A percentile compares a stretch with the other conserved stretches of the same genome.
Conservation (phyloP, 495 filamentous ascomycete genomes). For the Penicillium samsonianum region DNA sequence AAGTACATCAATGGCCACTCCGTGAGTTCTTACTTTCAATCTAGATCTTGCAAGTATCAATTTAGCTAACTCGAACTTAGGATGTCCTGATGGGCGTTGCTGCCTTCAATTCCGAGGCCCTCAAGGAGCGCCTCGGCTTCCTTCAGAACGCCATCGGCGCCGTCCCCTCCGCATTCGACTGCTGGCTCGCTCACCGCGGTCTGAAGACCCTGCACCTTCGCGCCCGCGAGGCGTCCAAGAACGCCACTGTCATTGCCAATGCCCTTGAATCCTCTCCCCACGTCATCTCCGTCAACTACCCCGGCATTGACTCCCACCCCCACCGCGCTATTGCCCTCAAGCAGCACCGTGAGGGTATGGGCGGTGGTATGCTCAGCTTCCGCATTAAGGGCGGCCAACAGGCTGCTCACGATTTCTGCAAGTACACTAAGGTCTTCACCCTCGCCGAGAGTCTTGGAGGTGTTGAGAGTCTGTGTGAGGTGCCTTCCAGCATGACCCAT, state of each 20-base stretch:
- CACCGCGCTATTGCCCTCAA: slow-evolving; percentile 80
- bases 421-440: slow-evolving; percentile 84
- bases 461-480: slow-evolving; percentile 88
- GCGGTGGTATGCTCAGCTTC: slow-evolving; percentile 97
- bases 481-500: slow-evolving; percentile 95
- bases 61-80: slow-evolving; percentile 38
- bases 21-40: slow-evolving; percentile 34
- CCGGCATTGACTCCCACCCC: slow-evolving; percentile 81
- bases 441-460: slow-evolving; percentile 92
- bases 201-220: slow-evolving; percentile 96
- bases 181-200: slow-evolving; percentile 97
- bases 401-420: slow-evolving; percentile 90
- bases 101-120: slow-evolving; percentile 84
- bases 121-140: slow-evolving; percentile 79
- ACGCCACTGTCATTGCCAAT: slow-evolving; percentile 75
- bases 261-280: slow-evolving; percentile 78
- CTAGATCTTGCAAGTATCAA: not conserved
- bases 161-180: slow-evolving; percentile 92
- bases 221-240: slow-evolving; percentile 77
- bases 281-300: slow-evolving; percentile 91
- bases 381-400: slow-evolving; percentile 84
- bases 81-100: slow-evolving; percentile 98
- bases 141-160: slow-evolving; percentile 97
- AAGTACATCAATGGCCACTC: slow-evolving; percentile 99
- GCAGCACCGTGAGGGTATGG: slow-evolving; percentile 93